These are phyloP conservation scores for Mucor saturninus DNA, from an alignment of 371 early-diverging fungal species.

Conservation along the genomic window DNA sequence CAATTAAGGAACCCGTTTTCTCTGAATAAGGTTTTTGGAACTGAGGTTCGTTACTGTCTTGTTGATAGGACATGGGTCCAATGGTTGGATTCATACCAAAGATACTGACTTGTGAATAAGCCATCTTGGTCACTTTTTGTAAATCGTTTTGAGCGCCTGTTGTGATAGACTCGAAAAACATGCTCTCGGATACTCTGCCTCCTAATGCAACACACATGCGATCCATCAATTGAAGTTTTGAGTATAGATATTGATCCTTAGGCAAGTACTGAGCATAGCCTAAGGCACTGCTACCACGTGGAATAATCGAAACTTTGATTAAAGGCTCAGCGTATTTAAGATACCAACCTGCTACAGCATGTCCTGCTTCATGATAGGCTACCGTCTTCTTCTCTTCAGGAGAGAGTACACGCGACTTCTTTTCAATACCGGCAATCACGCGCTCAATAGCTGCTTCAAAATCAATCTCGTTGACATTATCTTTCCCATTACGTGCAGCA, in stretches of 20 bases:
- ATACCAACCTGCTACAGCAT: conserved; percentile 99
- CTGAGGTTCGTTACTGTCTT: conserved; percentile 73
- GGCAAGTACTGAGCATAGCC: conserved; percentile 99
- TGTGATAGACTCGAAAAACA: conserved; percentile 91
- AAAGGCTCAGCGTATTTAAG: conserved; percentile 94
- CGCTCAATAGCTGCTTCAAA: conserved; percentile 98
- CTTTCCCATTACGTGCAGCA: conserved; percentile 85
- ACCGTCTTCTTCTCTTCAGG: conserved; percentile 99
- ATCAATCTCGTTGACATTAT: conserved; percentile 82
- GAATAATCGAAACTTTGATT: conserved; percentile 97
- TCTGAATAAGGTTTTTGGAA: conserved; percentile 97
- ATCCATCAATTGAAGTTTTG: conserved; percentile 91
- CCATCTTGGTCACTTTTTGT: conserved; percentile 96
- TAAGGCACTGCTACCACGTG: conserved; percentile 92
- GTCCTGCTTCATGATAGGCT: conserved; percentile 99
- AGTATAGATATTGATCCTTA: conserved; percentile 95
- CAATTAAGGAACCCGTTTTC: conserved; percentile 92
- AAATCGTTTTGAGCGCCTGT: conserved; percentile 94
- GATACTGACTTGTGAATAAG: conserved; percentile 92
- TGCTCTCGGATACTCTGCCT: conserved; percentile 92
- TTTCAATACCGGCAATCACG: conserved; percentile 97
- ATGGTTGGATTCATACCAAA: conserved; percentile 95
- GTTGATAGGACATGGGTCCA: conserved; percentile 86
- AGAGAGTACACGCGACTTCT: conserved; percentile 94
- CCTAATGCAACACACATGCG: conserved; percentile 99